phyloP scores from a whole-genome alignment of 805 yeast genomes.

The Candida gorgasii region DNA sequence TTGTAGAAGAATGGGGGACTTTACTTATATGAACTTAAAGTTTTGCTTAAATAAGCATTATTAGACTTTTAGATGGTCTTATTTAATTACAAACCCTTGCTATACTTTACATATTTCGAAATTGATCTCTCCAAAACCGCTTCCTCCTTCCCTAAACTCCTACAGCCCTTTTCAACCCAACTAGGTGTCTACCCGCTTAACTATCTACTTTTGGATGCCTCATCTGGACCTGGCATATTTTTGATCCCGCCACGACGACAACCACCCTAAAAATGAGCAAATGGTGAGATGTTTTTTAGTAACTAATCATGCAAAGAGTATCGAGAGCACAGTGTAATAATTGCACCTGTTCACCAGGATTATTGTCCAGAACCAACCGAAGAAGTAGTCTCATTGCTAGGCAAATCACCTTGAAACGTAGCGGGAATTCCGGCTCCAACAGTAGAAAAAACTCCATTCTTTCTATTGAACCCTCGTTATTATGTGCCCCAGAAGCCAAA shows the following conservation, averaged over 20 bases:
- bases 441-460: slow-evolving; percentile 41
- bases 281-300: slow-evolving; percentile 6
- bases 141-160: too few species aligned
- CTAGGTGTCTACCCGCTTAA: too few species aligned
- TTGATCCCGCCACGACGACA: neutral
- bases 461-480: slow-evolving; percentile 41
- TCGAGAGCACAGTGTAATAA: slow-evolving; percentile 57
- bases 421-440: slow-evolving; percentile 25
- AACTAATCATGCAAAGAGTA: slow-evolving; percentile 24
- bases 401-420: slow-evolving; percentile 34
- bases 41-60: too few species aligned
- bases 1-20: too few species aligned
- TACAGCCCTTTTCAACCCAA: too few species aligned
- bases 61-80: too few species aligned
- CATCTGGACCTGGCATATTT: neutral
- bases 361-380: slow-evolving; percentile 65
- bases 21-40: too few species aligned
- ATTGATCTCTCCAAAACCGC: too few species aligned
- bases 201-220: too few species aligned
- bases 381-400: slow-evolving; percentile 56
- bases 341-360: slow-evolving; percentile 85
- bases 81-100: too few species aligned
- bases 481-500: slow-evolving; percentile 43
- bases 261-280: slow-evolving; percentile 3
- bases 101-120: too few species aligned